A percentile compares a stretch with the other conserved stretches of the same genome.
phyloP scores from a whole-genome alignment of 2,329 filamentous ascomycete genomes.

The Fonsecaea nubica region DNA sequence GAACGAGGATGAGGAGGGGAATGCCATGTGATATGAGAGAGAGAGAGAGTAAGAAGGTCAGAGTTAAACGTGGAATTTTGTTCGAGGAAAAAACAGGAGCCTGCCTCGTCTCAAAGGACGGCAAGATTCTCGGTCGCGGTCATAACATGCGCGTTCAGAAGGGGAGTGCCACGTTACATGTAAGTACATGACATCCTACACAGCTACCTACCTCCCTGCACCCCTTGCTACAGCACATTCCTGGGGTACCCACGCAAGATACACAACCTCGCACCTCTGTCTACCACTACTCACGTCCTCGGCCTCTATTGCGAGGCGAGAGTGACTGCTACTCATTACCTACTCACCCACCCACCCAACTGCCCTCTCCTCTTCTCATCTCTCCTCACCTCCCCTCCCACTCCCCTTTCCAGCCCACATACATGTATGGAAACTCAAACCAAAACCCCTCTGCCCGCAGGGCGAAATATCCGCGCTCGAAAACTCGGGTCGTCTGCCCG shows the following conservation, averaged over 20 bases:
- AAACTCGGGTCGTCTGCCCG: slow-evolving; percentile 74
- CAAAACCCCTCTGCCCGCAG: slow-evolving; percentile 48
- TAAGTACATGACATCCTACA: slow-evolving; percentile 47
- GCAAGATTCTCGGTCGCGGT: slow-evolving; percentile 72
- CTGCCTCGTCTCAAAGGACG: slow-evolving; percentile 70
- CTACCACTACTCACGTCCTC: too few species aligned
- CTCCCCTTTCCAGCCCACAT: not conserved
- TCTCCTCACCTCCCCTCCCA: not conserved
- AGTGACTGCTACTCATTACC: not conserved
- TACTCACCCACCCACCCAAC: not conserved
- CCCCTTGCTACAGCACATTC: too few species aligned
- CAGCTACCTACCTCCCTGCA: too few species aligned
- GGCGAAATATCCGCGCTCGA: slow-evolving; percentile 78
- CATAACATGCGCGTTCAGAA: slow-evolving; percentile 80
- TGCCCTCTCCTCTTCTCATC: not conserved
- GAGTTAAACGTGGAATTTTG: too few species aligned
- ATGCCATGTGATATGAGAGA: too few species aligned
- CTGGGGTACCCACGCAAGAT: too few species aligned
- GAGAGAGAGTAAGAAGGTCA: too few species aligned
- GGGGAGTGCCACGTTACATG: slow-evolving; percentile 73
- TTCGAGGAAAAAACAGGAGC: slow-evolving; percentile 48
- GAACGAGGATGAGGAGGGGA: too few species aligned
- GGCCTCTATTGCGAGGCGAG: too few species aligned
- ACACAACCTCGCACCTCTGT: too few species aligned
- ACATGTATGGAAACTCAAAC: too few species aligned